Evolutionary conservation across 2,329 filamentous ascomycete species (phyloP), one percentile per base, ranked within the genome.

Genomic region (Talaromyces pinophilus): DNA sequence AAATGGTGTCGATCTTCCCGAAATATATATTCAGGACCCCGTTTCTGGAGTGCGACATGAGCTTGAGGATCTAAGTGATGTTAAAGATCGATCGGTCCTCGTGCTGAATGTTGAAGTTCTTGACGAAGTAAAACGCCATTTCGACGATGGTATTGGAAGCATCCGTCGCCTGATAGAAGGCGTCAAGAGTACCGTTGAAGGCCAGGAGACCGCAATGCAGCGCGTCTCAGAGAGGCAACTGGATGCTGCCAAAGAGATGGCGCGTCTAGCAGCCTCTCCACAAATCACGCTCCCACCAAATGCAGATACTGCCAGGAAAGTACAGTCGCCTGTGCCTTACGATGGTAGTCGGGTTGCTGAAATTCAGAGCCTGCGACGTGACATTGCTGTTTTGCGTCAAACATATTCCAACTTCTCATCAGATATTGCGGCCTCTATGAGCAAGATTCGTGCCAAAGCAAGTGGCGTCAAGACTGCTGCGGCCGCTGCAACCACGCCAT

Each of bases 11-110:
- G 95, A 99, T 75, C 81, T 99, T 55, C 95, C 95, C 0, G 95
- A 99, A 72, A 98, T 99, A 17, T 97, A 99, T 77, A 95, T 99
- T 17, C 95, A 99, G 77, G 95, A 99, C 76, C 90, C 93, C 0
- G 86, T 97, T 2, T 98, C 95, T 8, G 95, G 95, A 0, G 91
- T 99, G n/a, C 90, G 95, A 17, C 94, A 99, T 77, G 95, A 99
- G 80, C 82, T 99, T 28, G 95, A 99, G 77, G 95, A 99, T 75
- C 83, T 99, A 35, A 87, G 84, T 19, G 95, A 99, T 75, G 91
- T 99, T 73, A 97, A 96, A 79, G 95, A 99, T 76, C 88, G 94
- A 35, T 93, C 93, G 1, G 95, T 99, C 0, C 84, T 99, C n/a
- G 96, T 95, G 0, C 82, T 99, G 50, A 99, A 99, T 72, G 86